Percentiles rank a stretch among this genome's conserved stretches.
phyloP scores from a whole-genome alignment of 352 stramenopile genomes.

The Pythium grandisporangium region DNA sequence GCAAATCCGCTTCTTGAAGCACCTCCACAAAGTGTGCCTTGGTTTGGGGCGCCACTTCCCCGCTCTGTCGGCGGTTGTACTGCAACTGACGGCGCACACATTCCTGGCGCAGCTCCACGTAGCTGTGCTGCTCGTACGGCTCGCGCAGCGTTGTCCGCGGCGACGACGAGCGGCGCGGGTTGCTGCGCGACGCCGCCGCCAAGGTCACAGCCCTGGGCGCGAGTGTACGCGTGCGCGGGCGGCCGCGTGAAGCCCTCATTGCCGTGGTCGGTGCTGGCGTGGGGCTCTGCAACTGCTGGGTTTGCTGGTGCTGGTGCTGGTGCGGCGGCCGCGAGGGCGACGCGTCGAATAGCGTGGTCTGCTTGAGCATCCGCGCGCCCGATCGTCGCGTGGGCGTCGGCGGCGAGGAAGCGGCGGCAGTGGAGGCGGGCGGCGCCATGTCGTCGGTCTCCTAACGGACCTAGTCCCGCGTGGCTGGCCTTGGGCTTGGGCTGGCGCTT shows the following conservation, averaged over 20 bases:
- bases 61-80: no score
- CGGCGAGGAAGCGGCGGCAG: not conserved
- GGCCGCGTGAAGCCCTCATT: no score
- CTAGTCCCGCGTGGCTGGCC: no score
- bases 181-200: not conserved
- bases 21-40: slow-evolving; percentile 17
- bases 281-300: no score
- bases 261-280: no score
- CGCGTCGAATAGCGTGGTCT: slow-evolving; percentile 1
- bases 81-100: slow-evolving; percentile 17
- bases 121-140: slow-evolving; percentile 33
- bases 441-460: no score
- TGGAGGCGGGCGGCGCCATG: not conserved
- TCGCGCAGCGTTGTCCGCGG: slow-evolving; percentile 8
- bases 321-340: no score
- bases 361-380: slow-evolving; percentile 2
- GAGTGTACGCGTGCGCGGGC: no score
- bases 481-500: no score
- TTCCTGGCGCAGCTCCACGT: slow-evolving; percentile 25
- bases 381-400: slow-evolving; percentile 11
- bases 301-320: no score
- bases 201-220: not conserved
- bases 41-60: no score
- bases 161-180: slow-evolving; percentile 2
- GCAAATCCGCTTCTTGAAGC: slow-evolving; percentile 26